Evolutionary conservation across 2,329 filamentous ascomycete genomes (phyloP).

Genomic region (Neonectria faginata): DNA sequence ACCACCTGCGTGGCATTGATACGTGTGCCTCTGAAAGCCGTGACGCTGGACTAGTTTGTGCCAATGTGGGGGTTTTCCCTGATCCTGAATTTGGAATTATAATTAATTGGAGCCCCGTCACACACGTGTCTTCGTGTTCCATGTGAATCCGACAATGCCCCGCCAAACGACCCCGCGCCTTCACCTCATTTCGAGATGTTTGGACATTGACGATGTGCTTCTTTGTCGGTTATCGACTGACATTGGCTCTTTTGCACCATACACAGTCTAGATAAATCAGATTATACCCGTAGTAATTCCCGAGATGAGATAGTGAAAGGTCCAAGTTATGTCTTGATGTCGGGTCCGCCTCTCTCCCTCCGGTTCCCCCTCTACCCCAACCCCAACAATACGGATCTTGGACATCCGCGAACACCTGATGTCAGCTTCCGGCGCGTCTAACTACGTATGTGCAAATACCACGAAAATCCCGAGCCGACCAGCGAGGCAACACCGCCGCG

Average conservation of each 20-base stretch:
- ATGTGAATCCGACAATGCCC: background rate
- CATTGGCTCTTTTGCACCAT: background rate
- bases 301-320: background rate
- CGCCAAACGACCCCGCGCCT: background rate
- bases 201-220: background rate
- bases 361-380: background rate
- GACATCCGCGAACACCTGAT: slow-evolving; percentile 24
- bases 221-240: background rate
- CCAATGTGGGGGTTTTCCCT: slow-evolving; percentile 2
- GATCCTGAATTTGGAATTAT: background rate
- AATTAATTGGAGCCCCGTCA: background rate
- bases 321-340: too few relatives aligned
- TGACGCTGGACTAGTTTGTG: background rate
- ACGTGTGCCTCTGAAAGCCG: background rate
- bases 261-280: background rate
- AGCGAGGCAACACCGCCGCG: background rate
- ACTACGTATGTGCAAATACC: slow-evolving; percentile 7
- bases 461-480: background rate
- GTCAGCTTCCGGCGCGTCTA: slow-evolving; percentile 7
- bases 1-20: slow-evolving; percentile 5
- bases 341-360: background rate
- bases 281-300: background rate
- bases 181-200: background rate
- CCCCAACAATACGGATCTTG: slow-evolving; percentile 15
- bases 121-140: background rate